These are phyloP conservation scores for Lippia alba DNA, from an alignment of 305 asterid genomes.

Conservation along the genomic window DNA sequence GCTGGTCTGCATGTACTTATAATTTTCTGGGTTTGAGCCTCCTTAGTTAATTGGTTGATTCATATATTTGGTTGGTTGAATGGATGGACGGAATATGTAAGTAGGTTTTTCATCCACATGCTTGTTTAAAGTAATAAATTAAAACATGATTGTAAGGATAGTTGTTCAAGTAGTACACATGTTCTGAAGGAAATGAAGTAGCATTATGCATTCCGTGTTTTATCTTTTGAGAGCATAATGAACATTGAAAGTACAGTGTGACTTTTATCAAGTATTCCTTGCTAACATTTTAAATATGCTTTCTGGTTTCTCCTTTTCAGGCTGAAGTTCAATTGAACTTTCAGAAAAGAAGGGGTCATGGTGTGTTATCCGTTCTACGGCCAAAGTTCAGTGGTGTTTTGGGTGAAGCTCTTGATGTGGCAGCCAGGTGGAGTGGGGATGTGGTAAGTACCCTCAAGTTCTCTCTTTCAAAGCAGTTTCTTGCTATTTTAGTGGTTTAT, in stretches of 20 bases:
- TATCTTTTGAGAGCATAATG: conserved; percentile 29
- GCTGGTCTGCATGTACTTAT: conserved; percentile 23
- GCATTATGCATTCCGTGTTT: conserved; percentile 12
- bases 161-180: conserved; percentile 22
- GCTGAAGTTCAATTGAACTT: conserved; percentile 97
- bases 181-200: conserved; percentile 26
- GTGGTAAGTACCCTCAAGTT: conserved; percentile 68
- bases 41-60: conserved; percentile 18
- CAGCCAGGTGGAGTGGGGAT: conserved; percentile 99
- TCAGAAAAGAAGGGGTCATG: conserved; percentile 98
- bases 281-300: conserved; percentile 8
- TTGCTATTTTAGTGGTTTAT: conserved; percentile 7
- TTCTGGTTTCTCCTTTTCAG: conserved; percentile 44
- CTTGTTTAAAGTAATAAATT: conserved; percentile 4
- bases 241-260: conserved; percentile 16
- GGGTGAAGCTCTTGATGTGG: conserved; percentile 99
- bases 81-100: conserved; percentile 20
- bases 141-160: conserved; percentile 25
- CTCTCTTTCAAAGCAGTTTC: conserved; percentile 17
- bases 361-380: conserved; percentile 83
- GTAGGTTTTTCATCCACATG: conserved; percentile 18
- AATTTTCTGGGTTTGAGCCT: conserved; percentile 8
- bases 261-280: conserved; percentile 26
- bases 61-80: conserved; percentile 23
- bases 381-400: conserved; percentile 98